Percentiles rank a stretch among this genome's conserved stretches.
Evolutionary conservation across 2,329 filamentous ascomycete species (phyloP).

Genomic region (Talaromyces amestolkiae): DNA sequence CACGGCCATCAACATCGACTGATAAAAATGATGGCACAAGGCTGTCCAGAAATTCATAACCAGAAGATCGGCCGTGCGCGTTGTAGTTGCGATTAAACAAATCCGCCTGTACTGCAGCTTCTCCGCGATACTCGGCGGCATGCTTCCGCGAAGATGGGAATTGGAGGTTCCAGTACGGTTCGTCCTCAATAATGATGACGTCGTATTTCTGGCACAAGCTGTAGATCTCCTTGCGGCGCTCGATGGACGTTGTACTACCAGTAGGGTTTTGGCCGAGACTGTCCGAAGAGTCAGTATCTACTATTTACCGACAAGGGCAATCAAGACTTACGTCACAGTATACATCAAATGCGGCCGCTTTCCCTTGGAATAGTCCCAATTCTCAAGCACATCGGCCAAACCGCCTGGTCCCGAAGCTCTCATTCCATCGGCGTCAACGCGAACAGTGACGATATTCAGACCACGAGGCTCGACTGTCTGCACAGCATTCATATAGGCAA

Average conservation of each 20-base stretch:
- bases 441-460: conserved; percentile 69
- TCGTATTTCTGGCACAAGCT: conserved; percentile 78
- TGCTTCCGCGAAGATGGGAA: conserved; percentile 67
- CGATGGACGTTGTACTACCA: conserved; percentile 68
- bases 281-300: background rate
- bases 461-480: conserved; percentile 66
- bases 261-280: conserved; percentile 91
- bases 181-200: conserved; percentile 87
- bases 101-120: conserved; percentile 26
- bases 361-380: conserved; percentile 75
- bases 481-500: conserved; percentile 75
- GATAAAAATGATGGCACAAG: conserved; percentile 79
- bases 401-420: conserved; percentile 68
- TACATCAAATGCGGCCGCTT: conserved; percentile 81
- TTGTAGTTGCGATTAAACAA: conserved; percentile 41
- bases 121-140: conserved; percentile 31
- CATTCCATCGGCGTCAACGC: conserved; percentile 79
- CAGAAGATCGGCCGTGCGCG: conserved; percentile 54
- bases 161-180: conserved; percentile 94
- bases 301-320: background rate
- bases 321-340: conserved; percentile 74
- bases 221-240: conserved; percentile 76
- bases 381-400: conserved; percentile 72
- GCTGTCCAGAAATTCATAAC: conserved; percentile 77
- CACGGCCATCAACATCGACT: conserved; percentile 79